Evolutionary conservation across 768 basidiomycete species (phyloP).

Genomic region (Fomitopsis pulvina): DNA sequence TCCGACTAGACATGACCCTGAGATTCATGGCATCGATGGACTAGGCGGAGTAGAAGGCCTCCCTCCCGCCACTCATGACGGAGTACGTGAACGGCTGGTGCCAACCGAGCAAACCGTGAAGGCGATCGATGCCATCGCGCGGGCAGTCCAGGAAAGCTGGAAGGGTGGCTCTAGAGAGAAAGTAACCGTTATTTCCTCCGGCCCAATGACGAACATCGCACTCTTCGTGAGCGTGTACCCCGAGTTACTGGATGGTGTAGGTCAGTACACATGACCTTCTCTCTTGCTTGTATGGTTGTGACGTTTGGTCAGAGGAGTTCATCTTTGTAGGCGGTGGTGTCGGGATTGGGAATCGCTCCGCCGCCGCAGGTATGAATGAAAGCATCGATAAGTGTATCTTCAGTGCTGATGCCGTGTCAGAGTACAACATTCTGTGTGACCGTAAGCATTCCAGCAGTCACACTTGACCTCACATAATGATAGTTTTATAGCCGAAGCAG

Average conservation of each 20-base stretch:
- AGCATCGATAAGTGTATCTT: neutral
- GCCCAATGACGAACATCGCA: conserved; percentile 78
- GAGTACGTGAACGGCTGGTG: conserved; percentile 43
- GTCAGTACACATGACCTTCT: conserved; percentile 4
- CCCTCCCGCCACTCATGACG: conserved; percentile 39
- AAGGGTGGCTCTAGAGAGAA: conserved; percentile 50
- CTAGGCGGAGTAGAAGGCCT: conserved; percentile 82
- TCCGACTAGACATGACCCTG: conserved; percentile 53
- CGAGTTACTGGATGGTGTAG: conserved; percentile 43
- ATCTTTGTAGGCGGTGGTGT: conserved; percentile 93
- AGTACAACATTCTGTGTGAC: conserved; percentile 80
- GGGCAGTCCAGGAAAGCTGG: conserved; percentile 48
- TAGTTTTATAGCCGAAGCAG: conserved; percentile 56
- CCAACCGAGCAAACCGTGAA: conserved; percentile 35
- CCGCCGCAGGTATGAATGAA: conserved; percentile 54
- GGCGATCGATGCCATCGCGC: conserved; percentile 68
- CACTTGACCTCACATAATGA: neutral
- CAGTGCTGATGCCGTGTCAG: conserved; percentile 25
- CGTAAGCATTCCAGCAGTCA: conserved; percentile 40
- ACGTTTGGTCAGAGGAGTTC: conserved; percentile 40
- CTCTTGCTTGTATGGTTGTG: neutral
- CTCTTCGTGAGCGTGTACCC: conserved; percentile 36
- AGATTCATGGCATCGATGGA: conserved; percentile 81
- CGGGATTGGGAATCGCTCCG: conserved; percentile 73
- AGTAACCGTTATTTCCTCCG: conserved; percentile 67